Conservation (phyloP, 2,329 filamentous ascomycete species). For the Talaromyces sp. region DNA sequence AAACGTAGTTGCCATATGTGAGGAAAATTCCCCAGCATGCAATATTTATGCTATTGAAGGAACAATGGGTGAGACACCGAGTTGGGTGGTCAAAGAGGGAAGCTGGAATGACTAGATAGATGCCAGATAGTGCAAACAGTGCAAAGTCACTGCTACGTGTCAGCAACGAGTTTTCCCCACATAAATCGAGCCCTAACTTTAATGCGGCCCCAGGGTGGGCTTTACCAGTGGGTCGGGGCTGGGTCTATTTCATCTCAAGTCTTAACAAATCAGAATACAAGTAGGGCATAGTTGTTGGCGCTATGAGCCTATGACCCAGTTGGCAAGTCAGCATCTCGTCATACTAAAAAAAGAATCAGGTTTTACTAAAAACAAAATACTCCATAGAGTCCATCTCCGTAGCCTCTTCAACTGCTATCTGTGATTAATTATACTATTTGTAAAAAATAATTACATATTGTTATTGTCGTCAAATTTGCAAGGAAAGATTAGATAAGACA, state of each 20-base stretch:
- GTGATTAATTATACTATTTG: no score
- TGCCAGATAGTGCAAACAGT: background rate
- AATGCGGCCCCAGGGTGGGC: background rate
- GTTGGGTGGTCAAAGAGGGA: background rate
- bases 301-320: no score
- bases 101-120: background rate
- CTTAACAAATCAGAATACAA: background rate
- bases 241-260: background rate
- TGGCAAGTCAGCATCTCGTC: no score
- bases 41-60: background rate
- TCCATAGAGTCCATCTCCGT: no score
- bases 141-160: background rate
- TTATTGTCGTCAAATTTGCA: no score
- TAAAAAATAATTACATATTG: no score
- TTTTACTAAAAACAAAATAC: no score
- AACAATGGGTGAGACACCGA: background rate
- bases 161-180: background rate
- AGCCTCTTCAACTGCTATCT: no score
- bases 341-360: no score
- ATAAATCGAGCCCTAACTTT: background rate
- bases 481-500: no score
- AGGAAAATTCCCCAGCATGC: background rate
- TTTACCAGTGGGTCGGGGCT: background rate
- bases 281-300: background rate
- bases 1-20: constrained; percentile 3